These are phyloP conservation scores for Rhododendron henanense DNA, from an alignment of 148 eudicot species.

Conservation along the genomic window DNA sequence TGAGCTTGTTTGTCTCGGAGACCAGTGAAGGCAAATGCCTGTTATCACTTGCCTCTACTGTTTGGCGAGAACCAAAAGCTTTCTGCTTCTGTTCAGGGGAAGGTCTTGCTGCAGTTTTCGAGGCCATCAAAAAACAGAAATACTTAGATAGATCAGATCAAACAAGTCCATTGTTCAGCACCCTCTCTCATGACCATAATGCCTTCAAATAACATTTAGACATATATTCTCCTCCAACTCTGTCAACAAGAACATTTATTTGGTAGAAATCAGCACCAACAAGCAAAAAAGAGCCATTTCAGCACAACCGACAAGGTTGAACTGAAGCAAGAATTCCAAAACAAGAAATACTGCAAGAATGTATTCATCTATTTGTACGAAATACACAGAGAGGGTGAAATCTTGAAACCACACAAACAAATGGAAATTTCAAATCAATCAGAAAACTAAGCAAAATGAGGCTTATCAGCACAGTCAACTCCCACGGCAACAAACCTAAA, in stretches of 20 bases:
- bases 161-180: constrained; percentile 2
- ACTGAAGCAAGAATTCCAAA: not conserved
- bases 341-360: not conserved
- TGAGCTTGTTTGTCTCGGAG: constrained; percentile 19
- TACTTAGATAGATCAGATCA: not conserved
- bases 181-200: not conserved
- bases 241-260: constrained; percentile 5
- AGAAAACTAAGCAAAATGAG: not conserved
- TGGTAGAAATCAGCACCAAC: not conserved
- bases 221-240: constrained; percentile 1
- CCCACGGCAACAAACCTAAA: not conserved
- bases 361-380: not conserved
- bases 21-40: constrained; percentile 8
- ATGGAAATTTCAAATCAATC: not conserved
- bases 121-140: constrained; percentile 27
- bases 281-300: not conserved
- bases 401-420: not conserved
- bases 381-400: not conserved
- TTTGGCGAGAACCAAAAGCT: constrained; percentile 5
- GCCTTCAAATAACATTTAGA: not conserved
- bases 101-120: constrained; percentile 24
- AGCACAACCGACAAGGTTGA: not conserved
- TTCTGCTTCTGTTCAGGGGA: constrained; percentile 12
- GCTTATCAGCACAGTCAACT: not conserved
- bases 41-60: not conserved